phyloP scores from a whole-genome alignment of 208 protist species.

The Leishmania lainsoni region DNA sequence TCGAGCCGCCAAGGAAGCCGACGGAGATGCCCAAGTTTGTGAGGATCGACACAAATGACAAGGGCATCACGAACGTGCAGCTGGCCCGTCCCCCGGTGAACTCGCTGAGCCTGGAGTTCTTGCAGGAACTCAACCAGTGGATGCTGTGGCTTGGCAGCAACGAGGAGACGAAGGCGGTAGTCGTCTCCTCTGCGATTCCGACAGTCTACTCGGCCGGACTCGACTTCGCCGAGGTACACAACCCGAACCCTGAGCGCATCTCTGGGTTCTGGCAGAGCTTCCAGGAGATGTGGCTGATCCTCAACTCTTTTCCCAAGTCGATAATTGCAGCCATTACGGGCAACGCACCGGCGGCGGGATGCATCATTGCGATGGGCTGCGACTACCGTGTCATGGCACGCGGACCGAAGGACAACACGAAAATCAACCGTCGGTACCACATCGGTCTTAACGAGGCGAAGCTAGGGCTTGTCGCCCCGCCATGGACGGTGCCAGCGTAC shows the following conservation, averaged over 20 bases:
- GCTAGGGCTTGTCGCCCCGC: conserved; percentile 65
- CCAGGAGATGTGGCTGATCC: conserved; percentile 83
- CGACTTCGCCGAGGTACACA: conserved; percentile 76
- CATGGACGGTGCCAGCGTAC: conserved; percentile 80
- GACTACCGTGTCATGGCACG: conserved; percentile 84
- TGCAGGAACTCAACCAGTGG: conserved; percentile 85
- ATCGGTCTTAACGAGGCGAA: conserved; percentile 87
- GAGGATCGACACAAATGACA: conserved; percentile 58
- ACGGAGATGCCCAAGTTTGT: conserved; percentile 72
- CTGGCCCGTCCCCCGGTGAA: conserved; percentile 68
- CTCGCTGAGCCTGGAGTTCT: conserved; percentile 70
- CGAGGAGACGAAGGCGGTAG: conserved; percentile 66
- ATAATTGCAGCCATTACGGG: conserved; percentile 81
- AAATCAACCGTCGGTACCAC: conserved; percentile 52
- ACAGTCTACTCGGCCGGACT: conserved; percentile 84
- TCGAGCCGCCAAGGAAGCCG: conserved; percentile 70
- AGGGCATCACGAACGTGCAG: conserved; percentile 63
- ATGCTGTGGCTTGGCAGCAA: conserved; percentile 83
- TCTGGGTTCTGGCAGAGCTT: conserved; percentile 66
- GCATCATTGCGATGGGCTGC: conserved; percentile 77
- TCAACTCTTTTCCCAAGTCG: conserved; percentile 82
- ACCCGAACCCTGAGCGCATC: conserved; percentile 68
- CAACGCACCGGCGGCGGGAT: conserved; percentile 74
- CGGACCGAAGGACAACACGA: conserved; percentile 46
- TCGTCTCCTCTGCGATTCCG: conserved; percentile 73